phyloP scores from a whole-genome alignment of 768 basidiomycete species.

The Mycena rebaudengoi region DNA sequence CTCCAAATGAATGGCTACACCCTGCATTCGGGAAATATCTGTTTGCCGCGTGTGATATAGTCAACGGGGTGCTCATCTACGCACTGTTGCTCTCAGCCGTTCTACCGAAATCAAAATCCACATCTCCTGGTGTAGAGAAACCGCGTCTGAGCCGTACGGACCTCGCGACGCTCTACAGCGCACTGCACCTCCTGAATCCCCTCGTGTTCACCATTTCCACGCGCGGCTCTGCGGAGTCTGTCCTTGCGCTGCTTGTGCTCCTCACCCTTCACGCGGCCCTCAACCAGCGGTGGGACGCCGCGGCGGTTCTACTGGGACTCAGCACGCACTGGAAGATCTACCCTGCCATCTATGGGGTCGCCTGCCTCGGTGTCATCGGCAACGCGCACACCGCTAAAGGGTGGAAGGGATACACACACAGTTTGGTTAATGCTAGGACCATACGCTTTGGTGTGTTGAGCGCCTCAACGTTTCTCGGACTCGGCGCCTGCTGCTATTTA shows the following conservation, averaged over 20 bases:
- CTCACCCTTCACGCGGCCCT: conserved; percentile 69
- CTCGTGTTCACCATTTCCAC: conserved; percentile 97
- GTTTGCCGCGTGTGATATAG: conserved; percentile 84
- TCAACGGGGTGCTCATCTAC: conserved; percentile 80
- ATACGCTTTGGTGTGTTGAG: conserved; percentile 77
- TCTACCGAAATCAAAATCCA: conserved; percentile 40
- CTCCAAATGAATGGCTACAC: conserved; percentile 84
- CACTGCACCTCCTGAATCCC: conserved; percentile 89
- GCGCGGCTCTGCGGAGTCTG: conserved; percentile 92
- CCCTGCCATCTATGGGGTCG: conserved; percentile 90
- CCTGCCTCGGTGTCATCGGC: conserved; percentile 68
- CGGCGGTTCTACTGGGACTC: conserved; percentile 80
- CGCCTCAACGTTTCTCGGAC: conserved; percentile 67
- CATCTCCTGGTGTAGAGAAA: not conserved
- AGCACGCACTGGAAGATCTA: conserved; percentile 98
- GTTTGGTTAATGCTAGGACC: conserved; percentile 57
- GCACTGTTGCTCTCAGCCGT: conserved; percentile 61
- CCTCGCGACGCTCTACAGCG: conserved; percentile 65
- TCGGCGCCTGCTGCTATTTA: conserved; percentile 74
- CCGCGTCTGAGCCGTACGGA: not conserved
- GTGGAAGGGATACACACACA: conserved; percentile 43
- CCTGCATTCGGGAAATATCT: conserved; percentile 91
- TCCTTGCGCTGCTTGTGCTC: conserved; percentile 84
- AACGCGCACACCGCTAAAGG: conserved; percentile 23
- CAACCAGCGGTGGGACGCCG: conserved; percentile 63